Percentiles rank a stretch among this genome's conserved stretches.
Conservation (phyloP, 2,329 filamentous ascomycete genomes). For the Ceratocystis ficicola region DNA sequence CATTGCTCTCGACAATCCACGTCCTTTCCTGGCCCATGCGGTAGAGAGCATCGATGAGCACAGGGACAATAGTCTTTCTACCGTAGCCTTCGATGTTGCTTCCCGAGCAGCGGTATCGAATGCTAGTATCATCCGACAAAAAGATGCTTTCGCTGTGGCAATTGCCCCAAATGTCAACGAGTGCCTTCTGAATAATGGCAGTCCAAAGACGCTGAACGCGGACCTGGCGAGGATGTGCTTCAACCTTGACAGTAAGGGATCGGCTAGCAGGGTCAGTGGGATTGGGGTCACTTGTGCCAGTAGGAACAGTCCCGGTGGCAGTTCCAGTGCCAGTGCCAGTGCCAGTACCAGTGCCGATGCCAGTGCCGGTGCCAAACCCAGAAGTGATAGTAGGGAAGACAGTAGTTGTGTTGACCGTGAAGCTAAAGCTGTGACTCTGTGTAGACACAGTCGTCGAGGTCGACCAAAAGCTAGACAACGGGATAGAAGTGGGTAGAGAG, state of each 20-base stretch:
- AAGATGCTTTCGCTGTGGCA: background rate
- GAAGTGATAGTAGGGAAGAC: background rate
- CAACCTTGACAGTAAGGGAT: constrained; percentile 3
- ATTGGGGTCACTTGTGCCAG: background rate
- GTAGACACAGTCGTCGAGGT: background rate
- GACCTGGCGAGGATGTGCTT: constrained; percentile 16
- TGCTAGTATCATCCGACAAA: constrained; percentile 7
- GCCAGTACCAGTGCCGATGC: no score
- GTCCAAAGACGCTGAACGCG: constrained; percentile 13
- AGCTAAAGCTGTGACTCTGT: background rate
- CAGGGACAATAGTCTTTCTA: constrained; percentile 15
- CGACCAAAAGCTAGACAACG: background rate
- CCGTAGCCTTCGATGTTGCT: constrained; percentile 9
- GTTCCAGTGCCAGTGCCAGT: constrained; percentile 13
- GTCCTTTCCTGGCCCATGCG: constrained; percentile 11
- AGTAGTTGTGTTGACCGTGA: background rate
- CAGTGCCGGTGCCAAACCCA: background rate
- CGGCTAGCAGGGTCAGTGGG: constrained; percentile 1
- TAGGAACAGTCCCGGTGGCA: constrained; percentile 1
- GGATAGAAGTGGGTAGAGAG: background rate
- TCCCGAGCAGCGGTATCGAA: constrained; percentile 16
- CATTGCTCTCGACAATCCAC: constrained; percentile 4
- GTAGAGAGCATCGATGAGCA: constrained; percentile 15
- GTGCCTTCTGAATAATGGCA: constrained; percentile 15
- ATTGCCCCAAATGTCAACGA: constrained; percentile 20